Percentiles rank a stretch among this genome's conserved stretches.
Evolutionary conservation across 1,284 basidiomycete genomes (phyloP).

Genomic region (Pholiota adiposa): DNA sequence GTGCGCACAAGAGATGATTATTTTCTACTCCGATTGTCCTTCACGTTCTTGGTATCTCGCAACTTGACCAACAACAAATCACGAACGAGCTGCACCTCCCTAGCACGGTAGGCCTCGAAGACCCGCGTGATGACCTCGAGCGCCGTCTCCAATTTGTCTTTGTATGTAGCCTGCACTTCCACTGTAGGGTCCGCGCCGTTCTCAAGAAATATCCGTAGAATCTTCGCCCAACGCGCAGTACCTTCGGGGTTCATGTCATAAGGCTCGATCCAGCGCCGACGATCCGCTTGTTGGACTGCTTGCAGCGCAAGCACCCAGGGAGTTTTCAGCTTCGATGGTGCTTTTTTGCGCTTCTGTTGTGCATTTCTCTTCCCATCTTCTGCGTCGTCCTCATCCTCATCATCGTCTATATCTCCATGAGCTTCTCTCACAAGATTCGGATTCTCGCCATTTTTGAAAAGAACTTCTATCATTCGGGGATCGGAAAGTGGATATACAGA

Average conservation of each 20-base stretch:
- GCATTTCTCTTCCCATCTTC: not conserved
- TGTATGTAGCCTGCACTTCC: conserved; percentile 5
- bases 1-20: too few relatives aligned
- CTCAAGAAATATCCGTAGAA: conserved; percentile 10
- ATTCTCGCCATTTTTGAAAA: conserved; percentile 14
- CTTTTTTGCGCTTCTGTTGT: not conserved
- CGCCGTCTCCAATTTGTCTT: conserved; percentile 9
- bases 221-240: conserved; percentile 10
- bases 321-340: conserved; percentile 7
- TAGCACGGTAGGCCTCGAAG: not conserved
- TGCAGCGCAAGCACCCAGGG: conserved; percentile 12
- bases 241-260: conserved; percentile 11
- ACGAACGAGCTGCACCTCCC: conserved; percentile 1
- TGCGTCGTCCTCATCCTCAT: not conserved
- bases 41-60: not conserved
- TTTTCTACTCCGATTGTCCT: too few relatives aligned
- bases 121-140: conserved; percentile 6
- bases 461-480: conserved; percentile 2
- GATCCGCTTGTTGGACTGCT: conserved; percentile 12
- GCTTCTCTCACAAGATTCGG: conserved; percentile 11
- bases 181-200: conserved; percentile 11
- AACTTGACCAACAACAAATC: conserved; percentile 3
- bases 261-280: conserved; percentile 9
- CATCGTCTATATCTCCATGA: not conserved
- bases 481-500: conserved; percentile 10